Percentiles rank a stretch among this genome's conserved stretches.
These are phyloP conservation scores for Dichomitus squalens DNA, from an alignment of 1,284 basidiomycete genomes.

Conservation along the genomic window DNA sequence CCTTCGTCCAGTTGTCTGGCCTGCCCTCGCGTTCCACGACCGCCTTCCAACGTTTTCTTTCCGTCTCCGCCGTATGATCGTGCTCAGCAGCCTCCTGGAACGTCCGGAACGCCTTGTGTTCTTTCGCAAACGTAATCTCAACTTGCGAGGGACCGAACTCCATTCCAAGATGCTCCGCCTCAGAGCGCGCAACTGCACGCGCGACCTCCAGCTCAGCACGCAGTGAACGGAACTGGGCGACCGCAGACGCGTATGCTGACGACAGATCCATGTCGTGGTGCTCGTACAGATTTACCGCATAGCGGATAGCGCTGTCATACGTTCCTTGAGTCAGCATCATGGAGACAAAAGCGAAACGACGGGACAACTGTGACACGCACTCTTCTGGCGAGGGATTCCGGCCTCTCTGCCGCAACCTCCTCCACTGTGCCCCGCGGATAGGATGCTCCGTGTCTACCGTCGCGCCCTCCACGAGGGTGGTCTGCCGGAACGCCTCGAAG, in stretches of 20 bases:
- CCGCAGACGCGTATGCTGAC: slow-evolving; percentile 78
- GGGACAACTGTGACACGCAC: slow-evolving; percentile 52
- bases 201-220: slow-evolving; percentile 85
- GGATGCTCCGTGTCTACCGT: slow-evolving; percentile 58
- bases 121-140: slow-evolving; percentile 60
- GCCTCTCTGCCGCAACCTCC: slow-evolving; percentile 75
- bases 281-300: slow-evolving; percentile 78
- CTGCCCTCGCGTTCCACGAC: slow-evolving; percentile 53
- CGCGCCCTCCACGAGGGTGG: slow-evolving; percentile 75
- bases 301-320: slow-evolving; percentile 72
- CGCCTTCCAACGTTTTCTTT: slow-evolving; percentile 76
- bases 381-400: slow-evolving; percentile 89
- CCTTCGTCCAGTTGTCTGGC: slow-evolving; percentile 61
- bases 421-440: slow-evolving; percentile 70
- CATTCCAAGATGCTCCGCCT: slow-evolving; percentile 83
- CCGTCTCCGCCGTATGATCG: slow-evolving; percentile 60
- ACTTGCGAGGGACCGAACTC: slow-evolving; percentile 65
- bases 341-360: neutral
- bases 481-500: slow-evolving; percentile 89
- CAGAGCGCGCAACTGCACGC: slow-evolving; percentile 73
- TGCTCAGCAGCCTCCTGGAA: slow-evolving; percentile 57
- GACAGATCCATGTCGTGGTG: slow-evolving; percentile 69
- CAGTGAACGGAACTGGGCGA: slow-evolving; percentile 86
- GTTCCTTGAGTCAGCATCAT: slow-evolving; percentile 17
- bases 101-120: slow-evolving; percentile 61